Evolutionary conservation across 768 basidiomycete species (phyloP), one percentile per base, ranked within the genome.

Genomic region (Trametopsis cervina): DNA sequence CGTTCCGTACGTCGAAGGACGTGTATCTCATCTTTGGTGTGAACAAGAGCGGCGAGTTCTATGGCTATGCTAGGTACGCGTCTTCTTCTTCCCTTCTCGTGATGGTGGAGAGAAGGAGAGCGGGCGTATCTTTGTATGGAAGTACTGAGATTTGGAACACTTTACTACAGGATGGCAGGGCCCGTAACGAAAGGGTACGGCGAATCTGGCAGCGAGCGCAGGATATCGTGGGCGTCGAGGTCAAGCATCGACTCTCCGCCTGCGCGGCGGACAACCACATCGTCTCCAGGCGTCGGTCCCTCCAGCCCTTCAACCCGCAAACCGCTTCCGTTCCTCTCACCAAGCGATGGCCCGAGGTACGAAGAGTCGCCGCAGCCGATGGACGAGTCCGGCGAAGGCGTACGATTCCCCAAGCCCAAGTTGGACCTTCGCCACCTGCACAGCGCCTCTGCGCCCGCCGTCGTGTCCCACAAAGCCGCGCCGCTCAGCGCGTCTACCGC

Each of bases 21-120:
- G 94, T 97, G 3, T 87, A 75, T 58, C 75, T 97, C 38, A 81
- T 98, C 49, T 97, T 97, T 57, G 79, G 92, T 27, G 95, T 89
- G 15, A 97, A 97, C 67, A 90, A 86, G 62, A 87, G 86, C 48
- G 92, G 95, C 27, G 90, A 91, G 63, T 98, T 96, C 61, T 96
- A 86, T 58, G 94, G 94, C 18, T 94, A 89, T 61, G 93, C 90
- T 10, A 80, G 76, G 82, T 91, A 65, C 51, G 70, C 66, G 29
- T 33, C 29, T 33, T 33, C 29, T 33, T 33, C 15, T 5, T 33
- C 29, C 15, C 9, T 33, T 33, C 29, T 7, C 29, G 7, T 33
- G 7, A 33, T 33, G 7, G 29, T 33, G 29, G 29, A 7, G 15
- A 15, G 29, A 15, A 7, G 29, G 15, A n/a, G n/a, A n/a, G n/a